Percentiles rank a stretch among this genome's conserved stretches.
Conservation (phyloP, 345 rosid genomes). For the Brassica nigra region DNA sequence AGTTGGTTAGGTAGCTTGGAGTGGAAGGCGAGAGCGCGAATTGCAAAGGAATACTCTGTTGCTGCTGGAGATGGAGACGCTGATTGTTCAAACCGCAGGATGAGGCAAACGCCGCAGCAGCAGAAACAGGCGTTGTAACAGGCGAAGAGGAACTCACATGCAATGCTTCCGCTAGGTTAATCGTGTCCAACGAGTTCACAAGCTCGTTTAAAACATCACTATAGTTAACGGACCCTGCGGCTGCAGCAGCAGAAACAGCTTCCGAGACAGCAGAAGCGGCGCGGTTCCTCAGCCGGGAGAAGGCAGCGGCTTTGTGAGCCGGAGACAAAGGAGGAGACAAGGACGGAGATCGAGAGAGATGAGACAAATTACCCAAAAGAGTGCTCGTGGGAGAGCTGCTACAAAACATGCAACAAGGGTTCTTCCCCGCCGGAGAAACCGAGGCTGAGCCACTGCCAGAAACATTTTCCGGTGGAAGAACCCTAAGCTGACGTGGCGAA, state of each 20-base stretch:
- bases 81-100: conserved; percentile 33
- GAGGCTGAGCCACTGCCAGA: conserved; percentile 10
- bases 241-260: conserved; percentile 25
- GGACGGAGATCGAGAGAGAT: conserved; percentile 54
- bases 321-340: conserved; percentile 83
- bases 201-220: conserved; percentile 62
- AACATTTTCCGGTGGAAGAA: conserved; percentile 41
- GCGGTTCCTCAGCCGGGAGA: conserved; percentile 43
- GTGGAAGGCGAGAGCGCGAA: conserved; percentile 37
- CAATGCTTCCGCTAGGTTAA: conserved; percentile 35
- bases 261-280: conserved; percentile 31
- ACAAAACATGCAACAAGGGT: conserved; percentile 59
- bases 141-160: conserved; percentile 33
- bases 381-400: conserved; percentile 83
- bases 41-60: conserved; percentile 34
- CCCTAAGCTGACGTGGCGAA: conserved; percentile 66
- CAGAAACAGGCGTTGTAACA: conserved; percentile 29
- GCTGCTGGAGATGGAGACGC: conserved; percentile 26
- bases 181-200: conserved; percentile 53
- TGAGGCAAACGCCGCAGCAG: conserved; percentile 34
- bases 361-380: conserved; percentile 55
- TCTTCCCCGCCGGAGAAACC: not conserved
- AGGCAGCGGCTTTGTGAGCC: conserved; percentile 38
- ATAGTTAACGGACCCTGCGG: conserved; percentile 42
- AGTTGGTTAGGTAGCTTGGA: conserved; percentile 28